These are phyloP conservation scores for Phaeosphaeria sp. DNA, from an alignment of 2,329 filamentous ascomycete species.

Conservation along the genomic window DNA sequence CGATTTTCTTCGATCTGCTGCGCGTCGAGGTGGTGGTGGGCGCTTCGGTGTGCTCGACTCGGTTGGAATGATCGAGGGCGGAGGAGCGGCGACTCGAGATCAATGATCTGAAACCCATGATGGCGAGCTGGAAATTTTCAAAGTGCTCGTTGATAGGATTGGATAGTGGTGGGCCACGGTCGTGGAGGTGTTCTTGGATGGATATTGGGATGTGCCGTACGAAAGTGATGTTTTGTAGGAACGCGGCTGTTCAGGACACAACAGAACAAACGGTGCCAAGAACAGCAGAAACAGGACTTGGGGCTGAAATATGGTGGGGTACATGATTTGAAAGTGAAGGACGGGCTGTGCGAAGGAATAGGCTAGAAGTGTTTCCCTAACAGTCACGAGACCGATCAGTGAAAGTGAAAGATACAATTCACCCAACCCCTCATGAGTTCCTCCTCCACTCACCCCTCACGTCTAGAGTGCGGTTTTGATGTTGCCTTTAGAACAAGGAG, in stretches of 20 bases:
- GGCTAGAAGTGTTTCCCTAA: background rate
- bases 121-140: background rate
- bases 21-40: background rate
- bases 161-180: background rate
- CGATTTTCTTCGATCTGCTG: background rate
- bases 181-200: background rate
- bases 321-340: background rate
- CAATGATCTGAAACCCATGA: slow-evolving; percentile 45
- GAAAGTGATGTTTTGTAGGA: background rate
- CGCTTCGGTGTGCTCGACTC: background rate
- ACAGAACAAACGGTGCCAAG: background rate
- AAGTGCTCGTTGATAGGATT: background rate
- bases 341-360: background rate
- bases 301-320: background rate
- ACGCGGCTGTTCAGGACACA: background rate
- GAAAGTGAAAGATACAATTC: too few species aligned
- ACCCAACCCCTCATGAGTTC: too few species aligned
- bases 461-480: too few species aligned
- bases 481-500: too few species aligned
- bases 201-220: background rate
- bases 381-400: too few species aligned
- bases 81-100: background rate
- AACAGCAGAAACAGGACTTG: background rate
- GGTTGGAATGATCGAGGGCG: slow-evolving; percentile 1
- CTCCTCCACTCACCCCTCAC: too few species aligned